Evolutionary conservation across 2,329 filamentous ascomycete genomes (phyloP).

Genomic region (Diaporthe nobilis): DNA sequence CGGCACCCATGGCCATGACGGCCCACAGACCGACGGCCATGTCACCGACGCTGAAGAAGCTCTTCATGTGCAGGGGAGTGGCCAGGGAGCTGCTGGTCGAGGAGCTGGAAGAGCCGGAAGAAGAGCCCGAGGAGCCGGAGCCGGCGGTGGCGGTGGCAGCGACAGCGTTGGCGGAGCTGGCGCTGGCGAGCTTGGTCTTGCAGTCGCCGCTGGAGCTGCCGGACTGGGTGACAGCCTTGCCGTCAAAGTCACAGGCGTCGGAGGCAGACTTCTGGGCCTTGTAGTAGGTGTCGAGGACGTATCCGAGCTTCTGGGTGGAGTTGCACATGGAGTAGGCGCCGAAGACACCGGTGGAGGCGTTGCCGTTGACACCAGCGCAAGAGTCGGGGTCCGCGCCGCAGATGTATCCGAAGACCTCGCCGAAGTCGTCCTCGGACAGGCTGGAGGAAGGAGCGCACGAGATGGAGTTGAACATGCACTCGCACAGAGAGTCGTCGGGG

Average conservation of each 20-base stretch:
- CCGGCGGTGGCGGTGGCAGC: slow-evolving; percentile 62
- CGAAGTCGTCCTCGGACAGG: slow-evolving; percentile 72
- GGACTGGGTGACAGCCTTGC: slow-evolving; percentile 65
- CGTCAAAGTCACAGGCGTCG: slow-evolving; percentile 79
- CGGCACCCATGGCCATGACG: slow-evolving; percentile 65
- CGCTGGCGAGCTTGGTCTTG: slow-evolving; percentile 70
- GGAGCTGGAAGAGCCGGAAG: slow-evolving; percentile 43
- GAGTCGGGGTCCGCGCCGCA: slow-evolving; percentile 68
- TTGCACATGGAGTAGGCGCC: slow-evolving; percentile 86
- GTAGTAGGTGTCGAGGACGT: slow-evolving; percentile 82
- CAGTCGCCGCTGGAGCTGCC: slow-evolving; percentile 67
- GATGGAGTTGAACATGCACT: slow-evolving; percentile 85
- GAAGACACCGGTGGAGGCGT: slow-evolving; percentile 77
- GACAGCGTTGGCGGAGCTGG: slow-evolving; percentile 68
- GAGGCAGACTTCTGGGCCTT: slow-evolving; percentile 64
- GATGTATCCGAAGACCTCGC: slow-evolving; percentile 80
- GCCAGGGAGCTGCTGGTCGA: slow-evolving; percentile 55
- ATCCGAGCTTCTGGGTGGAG: slow-evolving; percentile 78
- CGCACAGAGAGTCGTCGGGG: slow-evolving; percentile 81
- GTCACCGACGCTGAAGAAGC: slow-evolving; percentile 61
- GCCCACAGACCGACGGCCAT: slow-evolving; percentile 66
- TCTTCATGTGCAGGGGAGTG: slow-evolving; percentile 53
- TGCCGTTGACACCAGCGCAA: slow-evolving; percentile 78
- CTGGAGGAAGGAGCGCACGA: slow-evolving; percentile 76
- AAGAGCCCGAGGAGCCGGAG: slow-evolving; percentile 49